Conservation (phyloP, 2,329 filamentous ascomycete species). For the Sclerotinia glacialis region DNA sequence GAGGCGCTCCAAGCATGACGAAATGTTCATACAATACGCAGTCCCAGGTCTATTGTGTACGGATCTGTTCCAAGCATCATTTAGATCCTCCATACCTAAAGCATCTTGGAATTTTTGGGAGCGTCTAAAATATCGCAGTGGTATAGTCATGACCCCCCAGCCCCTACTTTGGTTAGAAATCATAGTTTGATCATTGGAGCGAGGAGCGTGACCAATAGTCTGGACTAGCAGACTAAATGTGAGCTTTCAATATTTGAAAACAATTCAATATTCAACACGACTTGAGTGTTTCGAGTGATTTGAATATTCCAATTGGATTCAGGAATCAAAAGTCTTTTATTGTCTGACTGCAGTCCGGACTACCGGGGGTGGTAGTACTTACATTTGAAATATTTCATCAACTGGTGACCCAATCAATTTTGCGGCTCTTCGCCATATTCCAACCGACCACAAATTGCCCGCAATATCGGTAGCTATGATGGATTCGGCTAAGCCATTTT, state of each 20-base stretch:
- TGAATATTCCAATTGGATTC: background rate
- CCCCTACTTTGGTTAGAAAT: slow-evolving; percentile 25
- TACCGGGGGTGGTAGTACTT: background rate
- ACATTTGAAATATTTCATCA: slow-evolving; percentile 2
- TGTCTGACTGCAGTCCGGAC: background rate
- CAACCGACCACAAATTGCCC: slow-evolving; percentile 27
- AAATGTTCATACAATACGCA: background rate
- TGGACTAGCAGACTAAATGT: background rate
- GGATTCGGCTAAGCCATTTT: slow-evolving; percentile 27
- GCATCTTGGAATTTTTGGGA: slow-evolving; percentile 24
- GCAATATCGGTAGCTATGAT: slow-evolving; percentile 35
- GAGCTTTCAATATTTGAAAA: background rate
- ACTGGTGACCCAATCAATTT: background rate
- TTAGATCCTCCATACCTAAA: slow-evolving; percentile 16
- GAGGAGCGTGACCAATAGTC: background rate
- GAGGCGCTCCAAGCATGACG: background rate
- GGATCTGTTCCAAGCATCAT: background rate
- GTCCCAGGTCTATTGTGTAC: background rate
- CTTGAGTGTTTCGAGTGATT: background rate
- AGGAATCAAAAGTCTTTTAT: background rate
- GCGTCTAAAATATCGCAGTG: slow-evolving; percentile 28
- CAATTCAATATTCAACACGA: background rate
- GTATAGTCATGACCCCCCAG: slow-evolving; percentile 36
- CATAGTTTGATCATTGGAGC: background rate
- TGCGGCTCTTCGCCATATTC: background rate